phyloP scores from a whole-genome alignment of 164 flowering plant genomes.

The Aristolochia fimbriata region DNA sequence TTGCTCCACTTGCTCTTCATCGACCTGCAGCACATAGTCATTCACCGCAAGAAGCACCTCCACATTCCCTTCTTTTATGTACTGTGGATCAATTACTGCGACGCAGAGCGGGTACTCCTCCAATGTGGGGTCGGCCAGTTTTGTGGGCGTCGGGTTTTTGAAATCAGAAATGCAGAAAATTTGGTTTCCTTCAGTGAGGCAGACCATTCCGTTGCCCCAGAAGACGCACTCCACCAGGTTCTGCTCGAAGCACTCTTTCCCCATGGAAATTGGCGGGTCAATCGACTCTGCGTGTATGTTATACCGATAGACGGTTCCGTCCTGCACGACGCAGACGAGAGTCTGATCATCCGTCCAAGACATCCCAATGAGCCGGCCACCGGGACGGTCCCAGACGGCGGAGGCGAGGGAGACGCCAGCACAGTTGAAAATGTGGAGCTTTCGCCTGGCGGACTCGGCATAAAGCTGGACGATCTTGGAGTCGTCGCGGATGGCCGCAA shows the following conservation, averaged over 20 bases:
- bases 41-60: slow-evolving; percentile 72
- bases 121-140: slow-evolving; percentile 52
- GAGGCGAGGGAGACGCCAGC: slow-evolving; percentile 67
- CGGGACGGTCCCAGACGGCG: slow-evolving; percentile 76
- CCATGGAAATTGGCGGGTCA: slow-evolving; percentile 53
- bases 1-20: slow-evolving; percentile 54
- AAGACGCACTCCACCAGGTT: slow-evolving; percentile 86
- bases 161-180: slow-evolving; percentile 70
- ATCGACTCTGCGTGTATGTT: slow-evolving; percentile 53
- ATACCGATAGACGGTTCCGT: slow-evolving; percentile 67
- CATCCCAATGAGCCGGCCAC: slow-evolving; percentile 75
- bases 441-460: slow-evolving; percentile 84
- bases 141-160: slow-evolving; percentile 39
- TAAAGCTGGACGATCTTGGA: slow-evolving; percentile 91
- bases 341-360: slow-evolving; percentile 84
- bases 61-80: slow-evolving; percentile 84
- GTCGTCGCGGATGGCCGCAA: slow-evolving; percentile 92
- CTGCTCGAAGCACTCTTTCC: slow-evolving; percentile 65
- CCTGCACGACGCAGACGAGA: slow-evolving; percentile 75
- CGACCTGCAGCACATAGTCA: slow-evolving; percentile 52
- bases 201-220: slow-evolving; percentile 88
- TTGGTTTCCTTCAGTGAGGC: slow-evolving; percentile 56
- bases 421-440: slow-evolving; percentile 78
- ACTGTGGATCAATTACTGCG: slow-evolving; percentile 90
- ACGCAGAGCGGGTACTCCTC: slow-evolving; percentile 61